Conservation (phyloP, 2,329 filamentous ascomycete genomes). For the Botryotinia calthae region DNA sequence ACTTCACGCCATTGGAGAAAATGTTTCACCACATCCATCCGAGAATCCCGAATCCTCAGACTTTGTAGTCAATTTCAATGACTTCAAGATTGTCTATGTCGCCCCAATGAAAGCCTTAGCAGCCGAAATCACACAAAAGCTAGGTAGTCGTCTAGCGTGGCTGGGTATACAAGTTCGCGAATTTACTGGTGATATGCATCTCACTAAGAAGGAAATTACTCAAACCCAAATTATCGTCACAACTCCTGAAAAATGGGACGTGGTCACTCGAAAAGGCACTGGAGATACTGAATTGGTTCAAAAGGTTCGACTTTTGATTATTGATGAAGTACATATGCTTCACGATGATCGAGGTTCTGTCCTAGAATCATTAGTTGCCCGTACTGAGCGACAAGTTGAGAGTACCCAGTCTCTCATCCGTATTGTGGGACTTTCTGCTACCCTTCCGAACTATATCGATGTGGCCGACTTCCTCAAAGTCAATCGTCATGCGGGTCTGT, state of each 20-base stretch:
- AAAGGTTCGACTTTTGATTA: slow-evolving; percentile 92
- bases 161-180: slow-evolving; percentile 89
- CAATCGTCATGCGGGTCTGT: slow-evolving; percentile 86
- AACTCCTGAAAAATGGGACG: slow-evolving; percentile 98
- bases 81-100: slow-evolving; percentile 98
- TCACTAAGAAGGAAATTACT: slow-evolving; percentile 94
- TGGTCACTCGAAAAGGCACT: slow-evolving; percentile 93
- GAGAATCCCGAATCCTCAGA: slow-evolving; percentile 71
- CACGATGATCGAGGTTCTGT: slow-evolving; percentile 97
- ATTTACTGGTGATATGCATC: slow-evolving; percentile 96
- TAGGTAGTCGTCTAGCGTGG: slow-evolving; percentile 90
- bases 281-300: slow-evolving; percentile 97
- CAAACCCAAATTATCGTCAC: slow-evolving; percentile 98
- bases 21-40: slow-evolving; percentile 74
- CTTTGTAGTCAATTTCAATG: slow-evolving; percentile 77
- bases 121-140: slow-evolving; percentile 92
- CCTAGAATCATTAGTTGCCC: slow-evolving; percentile 89
- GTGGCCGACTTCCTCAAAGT: slow-evolving; percentile 97
- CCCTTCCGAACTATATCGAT: slow-evolving; percentile 92
- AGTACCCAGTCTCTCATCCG: slow-evolving; percentile 97
- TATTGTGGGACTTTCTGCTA: slow-evolving; percentile 92
- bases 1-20: slow-evolving; percentile 83
- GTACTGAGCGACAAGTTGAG: slow-evolving; percentile 94
- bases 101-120: slow-evolving; percentile 98
- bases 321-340: slow-evolving; percentile 99